Conservation (phyloP, 108 stramenopile species). For the Skeletonema marinoi region DNA sequence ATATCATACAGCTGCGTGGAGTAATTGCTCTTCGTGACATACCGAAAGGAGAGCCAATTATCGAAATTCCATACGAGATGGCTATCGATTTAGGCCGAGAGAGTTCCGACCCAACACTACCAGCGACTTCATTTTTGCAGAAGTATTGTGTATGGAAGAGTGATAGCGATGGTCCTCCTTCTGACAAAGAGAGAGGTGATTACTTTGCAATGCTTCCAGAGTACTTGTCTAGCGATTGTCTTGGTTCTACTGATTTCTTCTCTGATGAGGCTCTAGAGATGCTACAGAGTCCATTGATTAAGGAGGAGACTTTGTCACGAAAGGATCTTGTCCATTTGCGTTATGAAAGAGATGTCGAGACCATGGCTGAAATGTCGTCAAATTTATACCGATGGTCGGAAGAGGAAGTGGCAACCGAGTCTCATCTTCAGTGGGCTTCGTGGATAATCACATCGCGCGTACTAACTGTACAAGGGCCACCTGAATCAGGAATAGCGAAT, state of each 20-base stretch:
- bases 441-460: constrained; percentile 78
- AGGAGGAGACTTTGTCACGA: constrained; percentile 63
- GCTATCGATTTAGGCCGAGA: constrained; percentile 74
- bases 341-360: constrained; percentile 60
- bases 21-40: constrained; percentile 67
- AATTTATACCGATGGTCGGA: constrained; percentile 58
- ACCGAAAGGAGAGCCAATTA: constrained; percentile 72
- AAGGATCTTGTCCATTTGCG: constrained; percentile 36
- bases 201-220: constrained; percentile 73
- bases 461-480: constrained; percentile 70
- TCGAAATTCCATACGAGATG: constrained; percentile 77
- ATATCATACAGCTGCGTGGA: constrained; percentile 55
- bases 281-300: constrained; percentile 60
- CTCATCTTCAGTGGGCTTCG: constrained; percentile 69
- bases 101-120: constrained; percentile 67
- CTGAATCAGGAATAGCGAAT: constrained; percentile 49
- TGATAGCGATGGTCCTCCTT: constrained; percentile 1
- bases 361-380: constrained; percentile 50
- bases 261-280: constrained; percentile 62
- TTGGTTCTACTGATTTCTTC: constrained; percentile 76
- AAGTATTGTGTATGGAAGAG: constrained; percentile 58
- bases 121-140: constrained; percentile 59
- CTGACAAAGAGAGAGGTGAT: constrained; percentile 29
- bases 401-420: constrained; percentile 37
- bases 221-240: constrained; percentile 57